Percentiles rank a stretch among this genome's conserved stretches.
Evolutionary conservation across 2,329 filamentous ascomycete genomes (phyloP).

Genomic region (Neocucurbitaria cava): DNA sequence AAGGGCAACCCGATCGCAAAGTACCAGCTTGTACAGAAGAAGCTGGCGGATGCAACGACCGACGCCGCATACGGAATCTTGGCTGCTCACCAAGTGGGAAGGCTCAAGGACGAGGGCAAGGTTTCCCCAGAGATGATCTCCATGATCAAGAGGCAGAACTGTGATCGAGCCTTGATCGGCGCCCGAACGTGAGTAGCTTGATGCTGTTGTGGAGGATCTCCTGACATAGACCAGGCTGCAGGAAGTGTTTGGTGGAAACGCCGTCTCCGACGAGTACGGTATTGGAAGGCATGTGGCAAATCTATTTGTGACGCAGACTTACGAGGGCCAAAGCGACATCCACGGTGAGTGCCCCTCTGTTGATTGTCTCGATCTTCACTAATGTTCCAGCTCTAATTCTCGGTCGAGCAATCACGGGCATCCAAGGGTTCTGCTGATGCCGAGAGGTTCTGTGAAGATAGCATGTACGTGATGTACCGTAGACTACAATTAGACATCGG

Average conservation of each 20-base stretch:
- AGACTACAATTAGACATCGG: not conserved
- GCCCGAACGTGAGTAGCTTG: conserved; percentile 65
- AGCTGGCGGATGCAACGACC: conserved; percentile 89
- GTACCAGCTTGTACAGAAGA: conserved; percentile 98
- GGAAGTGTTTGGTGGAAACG: conserved; percentile 96
- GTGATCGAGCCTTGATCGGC: conserved; percentile 83
- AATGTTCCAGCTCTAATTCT: conserved; percentile 56
- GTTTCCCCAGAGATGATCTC: conserved; percentile 93
- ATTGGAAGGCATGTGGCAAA: conserved; percentile 96
- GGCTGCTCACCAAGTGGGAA: conserved; percentile 86
- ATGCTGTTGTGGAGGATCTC: not conserved
- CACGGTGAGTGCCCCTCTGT: conserved; percentile 72
- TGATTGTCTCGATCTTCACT: conserved; percentile 19
- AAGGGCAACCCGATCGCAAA: conserved; percentile 93
- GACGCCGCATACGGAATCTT: conserved; percentile 92
- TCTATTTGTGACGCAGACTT: conserved; percentile 95
- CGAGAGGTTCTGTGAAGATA: not conserved
- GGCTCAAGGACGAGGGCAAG: conserved; percentile 91
- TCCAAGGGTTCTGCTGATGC: conserved; percentile 77
- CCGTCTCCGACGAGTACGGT: conserved; percentile 95
- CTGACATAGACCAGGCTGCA: conserved; percentile 66
- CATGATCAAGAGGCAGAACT: conserved; percentile 98
- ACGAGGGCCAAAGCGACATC: conserved; percentile 98
- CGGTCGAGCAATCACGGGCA: conserved; percentile 63
- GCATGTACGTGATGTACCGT: not conserved